Base-by-base conservation (phyloP, 768 basidiomycete species). In the Suillus paluster region DNA sequence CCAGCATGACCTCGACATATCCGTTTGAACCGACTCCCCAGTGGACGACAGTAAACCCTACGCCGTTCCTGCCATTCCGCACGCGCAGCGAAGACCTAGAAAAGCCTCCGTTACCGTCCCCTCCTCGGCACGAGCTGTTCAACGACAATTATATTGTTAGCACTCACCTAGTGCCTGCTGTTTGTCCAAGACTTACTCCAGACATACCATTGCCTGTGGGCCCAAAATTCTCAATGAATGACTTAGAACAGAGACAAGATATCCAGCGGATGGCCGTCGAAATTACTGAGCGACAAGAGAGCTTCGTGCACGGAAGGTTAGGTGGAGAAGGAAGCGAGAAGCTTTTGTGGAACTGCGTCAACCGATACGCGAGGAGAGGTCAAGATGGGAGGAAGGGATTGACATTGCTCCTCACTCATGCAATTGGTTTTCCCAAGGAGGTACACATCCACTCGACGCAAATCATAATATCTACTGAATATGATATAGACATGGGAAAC, bases 341-440 rank as follows among this genome's bases (percentile, higher is more conserved):
- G 60, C 69, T 84, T 5, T 73, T 93, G 59, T 93, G 90, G 90
- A 87, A 84, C 57, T 87, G 30, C 6, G 30, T 6, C 6, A 30
- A 30, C 30, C 30, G 30, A 30, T 30, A 30, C 6, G 30, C 30
- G 84, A 57, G 70, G 87, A 39, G 92, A 94, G 68, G 84, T 92
- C 44, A 93, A 25, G 45, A 41, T 5, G 30, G 21, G 25, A 41
- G 21, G 2, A 3, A 11, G 15, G 85, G 89, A 0, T 56, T 91
- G 10, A 95, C 93, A 0, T 74, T 96, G 55, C 83, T 95, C 64
- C 79, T 92, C 53, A 84, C 86, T 4, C 95, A 95, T 72, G 92
- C 92, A 2, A 96, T 92, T 73, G 94, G 95, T 2, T 90, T 96
- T 67, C 86, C 85, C 52, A 95, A 95, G 73, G 94, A 96, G 86